phyloP scores from a whole-genome alignment of 371 early-diverging fungal genomes.

The Mucor piriformis region DNA sequence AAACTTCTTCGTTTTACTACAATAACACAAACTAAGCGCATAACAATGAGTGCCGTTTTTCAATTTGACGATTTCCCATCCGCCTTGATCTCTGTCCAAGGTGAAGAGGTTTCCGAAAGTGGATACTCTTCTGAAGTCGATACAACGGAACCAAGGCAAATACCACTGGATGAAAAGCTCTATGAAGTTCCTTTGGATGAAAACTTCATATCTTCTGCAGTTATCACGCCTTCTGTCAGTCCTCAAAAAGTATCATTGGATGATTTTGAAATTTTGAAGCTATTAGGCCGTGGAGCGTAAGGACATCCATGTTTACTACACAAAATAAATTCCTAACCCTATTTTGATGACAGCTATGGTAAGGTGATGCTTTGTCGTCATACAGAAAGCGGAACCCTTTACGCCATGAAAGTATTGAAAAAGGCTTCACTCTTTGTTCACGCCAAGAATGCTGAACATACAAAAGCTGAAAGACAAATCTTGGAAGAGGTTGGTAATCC shows the following conservation, averaged over 20 bases:
- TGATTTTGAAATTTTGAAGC: slow-evolving; percentile 91
- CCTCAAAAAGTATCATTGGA: slow-evolving; percentile 74
- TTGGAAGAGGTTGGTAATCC: slow-evolving; percentile 81
- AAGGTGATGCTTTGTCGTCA: slow-evolving; percentile 50
- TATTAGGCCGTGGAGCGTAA: slow-evolving; percentile 90
- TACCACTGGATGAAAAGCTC: slow-evolving; percentile 33
- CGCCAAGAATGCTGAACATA: slow-evolving; percentile 71
- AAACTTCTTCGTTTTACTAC: slow-evolving; percentile 1
- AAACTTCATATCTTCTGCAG: slow-evolving; percentile 44
- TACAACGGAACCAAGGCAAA: slow-evolving; percentile 32
- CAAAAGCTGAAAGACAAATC: slow-evolving; percentile 77
- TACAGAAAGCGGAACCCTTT: slow-evolving; percentile 53
- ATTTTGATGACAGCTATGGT: slow-evolving; percentile 34
- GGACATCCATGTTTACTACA: not conserved
- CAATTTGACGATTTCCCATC: slow-evolving; percentile 47
- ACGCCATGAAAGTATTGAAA: slow-evolving; percentile 93
- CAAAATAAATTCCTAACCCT: not conserved
- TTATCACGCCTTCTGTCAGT: slow-evolving; percentile 25
- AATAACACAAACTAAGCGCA: slow-evolving; percentile 1
- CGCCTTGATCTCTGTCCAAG: not conserved
- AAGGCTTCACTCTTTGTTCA: slow-evolving; percentile 82
- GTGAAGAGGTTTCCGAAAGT: slow-evolving; percentile 29
- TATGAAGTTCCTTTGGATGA: slow-evolving; percentile 45
- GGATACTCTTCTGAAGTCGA: slow-evolving; percentile 48
- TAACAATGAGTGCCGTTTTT: slow-evolving; percentile 48